These are phyloP conservation scores for Coemansia sp. DNA, from an alignment of 192 early-diverging fungal genomes.

Conservation along the genomic window DNA sequence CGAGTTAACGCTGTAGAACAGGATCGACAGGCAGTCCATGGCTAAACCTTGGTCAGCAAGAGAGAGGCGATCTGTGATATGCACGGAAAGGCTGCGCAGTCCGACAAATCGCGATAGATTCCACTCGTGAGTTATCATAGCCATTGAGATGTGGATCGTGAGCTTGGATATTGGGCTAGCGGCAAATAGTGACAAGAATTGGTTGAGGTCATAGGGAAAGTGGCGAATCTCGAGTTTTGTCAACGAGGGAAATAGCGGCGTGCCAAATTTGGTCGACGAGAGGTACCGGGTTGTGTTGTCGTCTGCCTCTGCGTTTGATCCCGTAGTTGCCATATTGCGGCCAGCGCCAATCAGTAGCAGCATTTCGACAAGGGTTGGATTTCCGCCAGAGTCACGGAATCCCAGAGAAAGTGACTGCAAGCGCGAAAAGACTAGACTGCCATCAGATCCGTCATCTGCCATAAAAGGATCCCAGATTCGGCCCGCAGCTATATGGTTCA, in stretches of 20 bases:
- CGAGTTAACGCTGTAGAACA: background rate
- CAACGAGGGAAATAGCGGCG: background rate
- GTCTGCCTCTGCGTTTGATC: background rate
- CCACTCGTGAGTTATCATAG: background rate
- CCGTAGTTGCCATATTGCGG: too few species aligned
- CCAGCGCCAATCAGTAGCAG: too few species aligned
- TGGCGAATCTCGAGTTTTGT: background rate
- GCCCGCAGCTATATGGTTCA: too few species aligned
- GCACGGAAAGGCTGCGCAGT: background rate
- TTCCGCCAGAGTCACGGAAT: background rate
- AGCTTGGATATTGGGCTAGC: constrained; percentile 2
- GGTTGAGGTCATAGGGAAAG: background rate
- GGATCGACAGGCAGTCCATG: background rate
- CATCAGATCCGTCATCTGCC: background rate
- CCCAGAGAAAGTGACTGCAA: background rate
- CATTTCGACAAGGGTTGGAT: too few species aligned
- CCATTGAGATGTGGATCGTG: background rate
- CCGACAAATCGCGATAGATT: background rate
- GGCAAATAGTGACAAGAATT: background rate
- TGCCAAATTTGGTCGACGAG: background rate
- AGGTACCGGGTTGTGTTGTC: background rate
- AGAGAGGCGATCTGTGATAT: background rate
- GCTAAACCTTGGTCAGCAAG: too few species aligned
- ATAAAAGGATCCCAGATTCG: background rate
- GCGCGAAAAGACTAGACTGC: background rate